Evolutionary conservation across 2,329 filamentous ascomycete species (phyloP).

Genomic region (Microthyrium microscopicum): DNA sequence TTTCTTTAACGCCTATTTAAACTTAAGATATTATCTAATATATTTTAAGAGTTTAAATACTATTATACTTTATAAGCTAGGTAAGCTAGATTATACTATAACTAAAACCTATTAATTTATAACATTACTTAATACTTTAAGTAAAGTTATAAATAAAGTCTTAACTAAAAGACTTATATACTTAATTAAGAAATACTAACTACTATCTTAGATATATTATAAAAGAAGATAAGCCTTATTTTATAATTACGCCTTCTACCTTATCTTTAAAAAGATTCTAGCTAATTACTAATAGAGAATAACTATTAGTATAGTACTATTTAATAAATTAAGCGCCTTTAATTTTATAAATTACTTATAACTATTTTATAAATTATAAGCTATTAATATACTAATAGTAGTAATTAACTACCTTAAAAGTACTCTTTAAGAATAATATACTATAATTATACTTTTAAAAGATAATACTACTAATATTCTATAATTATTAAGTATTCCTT

Average conservation of each 20-base stretch:
- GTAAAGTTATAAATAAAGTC: slow-evolving; percentile 16
- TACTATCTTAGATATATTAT: slow-evolving; percentile 15
- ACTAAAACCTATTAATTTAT: slow-evolving; percentile 15
- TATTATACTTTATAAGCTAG: slow-evolving; percentile 14
- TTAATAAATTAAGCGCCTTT: slow-evolving; percentile 18
- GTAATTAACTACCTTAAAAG: slow-evolving; percentile 7
- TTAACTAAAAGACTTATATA: slow-evolving; percentile 12
- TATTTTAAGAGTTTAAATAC: slow-evolving; percentile 13
- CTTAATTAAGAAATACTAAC: slow-evolving; percentile 10
- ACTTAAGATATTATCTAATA: slow-evolving; percentile 10
- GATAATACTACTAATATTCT: slow-evolving; percentile 8
- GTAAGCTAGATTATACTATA: slow-evolving; percentile 15
- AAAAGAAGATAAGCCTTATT: slow-evolving; percentile 14
- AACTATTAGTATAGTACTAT: slow-evolving; percentile 16
- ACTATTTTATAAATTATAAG: slow-evolving; percentile 13
- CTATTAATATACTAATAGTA: neutral
- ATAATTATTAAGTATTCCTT: slow-evolving; percentile 10
- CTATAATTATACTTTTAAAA: slow-evolving; percentile 10
- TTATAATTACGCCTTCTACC: slow-evolving; percentile 15
- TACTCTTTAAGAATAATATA: slow-evolving; percentile 10
- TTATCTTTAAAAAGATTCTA: slow-evolving; percentile 14
- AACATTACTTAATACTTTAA: slow-evolving; percentile 14
- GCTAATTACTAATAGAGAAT: slow-evolving; percentile 8
- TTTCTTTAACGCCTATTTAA: slow-evolving; percentile 12
- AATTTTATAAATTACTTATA: slow-evolving; percentile 14